Evolutionary conservation across 768 basidiomycete species (phyloP), one percentile per base, ranked within the genome.

Genomic region (Macrolepiota albuminosa): DNA sequence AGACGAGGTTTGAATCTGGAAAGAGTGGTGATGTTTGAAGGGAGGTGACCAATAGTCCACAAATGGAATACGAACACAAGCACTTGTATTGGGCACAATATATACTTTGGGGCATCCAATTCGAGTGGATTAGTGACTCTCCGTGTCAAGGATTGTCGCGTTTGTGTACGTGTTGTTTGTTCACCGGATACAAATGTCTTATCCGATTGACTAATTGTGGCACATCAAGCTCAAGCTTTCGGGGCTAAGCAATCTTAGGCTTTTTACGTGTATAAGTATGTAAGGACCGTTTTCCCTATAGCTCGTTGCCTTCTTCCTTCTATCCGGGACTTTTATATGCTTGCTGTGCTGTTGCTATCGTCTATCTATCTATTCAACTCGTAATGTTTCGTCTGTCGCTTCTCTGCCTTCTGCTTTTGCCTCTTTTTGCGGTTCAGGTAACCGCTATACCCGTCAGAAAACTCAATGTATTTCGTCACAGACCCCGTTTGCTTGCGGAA

Each of bases 141-240:
- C 29, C 16, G 39, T 40, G 39, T 40, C n/a, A 21, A n/a, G 4
- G 4, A 43, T 21, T 14, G 46, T 47, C 14, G 39, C 39, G 54
- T 21, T 33, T 58, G 39, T 61, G 45, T 54, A 57, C 61, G 61
- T 47, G 56, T 58, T 61, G 21, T 58, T 61, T 57, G 51, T 42
- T 14, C 31, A 42, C 18, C 7, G 11, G 21, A 42, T 8, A 42
- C 9, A n/a, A 9, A 42, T n/a, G 42, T 43, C n/a, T n/a, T 9
- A 2, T 21, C 4, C n/a, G 42, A 21, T 43, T 10, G 7, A 43
- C n/a, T 43, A n/a, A 46, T n/a, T 52, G 36, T 37, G 36, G 13
- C 10, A 21, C 21, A 21, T 21, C 36, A 37, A 21, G 21, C 21
- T 46, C 45, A 46, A 46, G 42, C 42, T 43, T n/a, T 43, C n/a